A percentile compares a stretch with the other conserved stretches of the same genome.
phyloP scores from a whole-genome alignment of 495 filamentous ascomycete genomes.

The Aspergillus biplanus region DNA sequence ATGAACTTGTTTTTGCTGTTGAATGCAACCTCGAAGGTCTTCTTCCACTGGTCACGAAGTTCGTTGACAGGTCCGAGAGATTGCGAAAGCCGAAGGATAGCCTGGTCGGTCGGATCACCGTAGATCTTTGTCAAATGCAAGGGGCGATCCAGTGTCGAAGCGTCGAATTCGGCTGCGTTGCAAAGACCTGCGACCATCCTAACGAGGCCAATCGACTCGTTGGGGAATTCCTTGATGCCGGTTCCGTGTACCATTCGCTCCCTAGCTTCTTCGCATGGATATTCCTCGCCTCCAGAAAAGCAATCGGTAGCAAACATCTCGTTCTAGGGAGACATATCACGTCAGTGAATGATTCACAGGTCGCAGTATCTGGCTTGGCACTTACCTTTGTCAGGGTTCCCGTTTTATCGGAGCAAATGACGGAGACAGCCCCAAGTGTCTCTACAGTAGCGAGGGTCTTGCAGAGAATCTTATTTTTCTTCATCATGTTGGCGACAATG shows the following conservation, averaged over 20 bases:
- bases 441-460: slow-evolving; percentile 71
- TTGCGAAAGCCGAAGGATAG: slow-evolving; percentile 67
- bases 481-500: slow-evolving; percentile 64
- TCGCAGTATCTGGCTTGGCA: background rate
- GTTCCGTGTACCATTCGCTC: slow-evolving; percentile 8
- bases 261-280: background rate
- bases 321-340: slow-evolving; percentile 39
- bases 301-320: slow-evolving; percentile 64
- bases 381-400: slow-evolving; percentile 64
- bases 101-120: slow-evolving; percentile 72
- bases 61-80: slow-evolving; percentile 45
- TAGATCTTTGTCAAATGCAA: slow-evolving; percentile 58
- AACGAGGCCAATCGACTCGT: slow-evolving; percentile 26
- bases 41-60: slow-evolving; percentile 55
- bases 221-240: background rate
- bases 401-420: slow-evolving; percentile 73
- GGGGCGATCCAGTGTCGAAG: slow-evolving; percentile 51
- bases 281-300: slow-evolving; percentile 12
- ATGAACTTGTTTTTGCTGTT: slow-evolving; percentile 80
- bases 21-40: slow-evolving; percentile 64
- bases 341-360: background rate
- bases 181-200: slow-evolving; percentile 60
- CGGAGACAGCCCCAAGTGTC: slow-evolving; percentile 67
- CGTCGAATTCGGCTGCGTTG: slow-evolving; percentile 70
- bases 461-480: slow-evolving; percentile 64